Evolutionary conservation across 495 filamentous ascomycete species (phyloP).

Genomic region (Hypomontagnella submonticulosa): DNA sequence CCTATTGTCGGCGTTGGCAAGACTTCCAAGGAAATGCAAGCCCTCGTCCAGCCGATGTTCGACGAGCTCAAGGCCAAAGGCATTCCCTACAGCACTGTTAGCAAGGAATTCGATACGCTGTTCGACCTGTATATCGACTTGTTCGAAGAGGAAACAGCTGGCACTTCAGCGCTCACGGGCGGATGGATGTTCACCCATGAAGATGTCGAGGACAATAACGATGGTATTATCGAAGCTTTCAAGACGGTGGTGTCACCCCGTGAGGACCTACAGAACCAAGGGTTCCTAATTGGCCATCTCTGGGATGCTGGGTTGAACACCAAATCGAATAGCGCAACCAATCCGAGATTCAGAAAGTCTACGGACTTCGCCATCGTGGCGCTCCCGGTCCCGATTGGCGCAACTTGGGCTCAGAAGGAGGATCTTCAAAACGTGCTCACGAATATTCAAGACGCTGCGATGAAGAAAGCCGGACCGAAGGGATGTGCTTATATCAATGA

Average conservation of each 20-base stretch:
- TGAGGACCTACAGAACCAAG: slow-evolving; percentile 43
- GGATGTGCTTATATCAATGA: slow-evolving; percentile 59
- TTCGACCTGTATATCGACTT: slow-evolving; percentile 60
- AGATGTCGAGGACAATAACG: slow-evolving; percentile 56
- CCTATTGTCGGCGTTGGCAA: slow-evolving; percentile 60
- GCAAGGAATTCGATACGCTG: slow-evolving; percentile 54
- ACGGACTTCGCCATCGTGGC: slow-evolving; percentile 62
- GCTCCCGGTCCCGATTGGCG: slow-evolving; percentile 46
- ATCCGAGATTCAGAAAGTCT: slow-evolving; percentile 57
- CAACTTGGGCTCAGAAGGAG: slow-evolving; percentile 51
- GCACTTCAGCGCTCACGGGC: slow-evolving; percentile 56
- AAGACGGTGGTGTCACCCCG: slow-evolving; percentile 44
- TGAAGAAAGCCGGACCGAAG: slow-evolving; percentile 56
- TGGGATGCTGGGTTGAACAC: slow-evolving; percentile 58
- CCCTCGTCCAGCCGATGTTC: slow-evolving; percentile 58
- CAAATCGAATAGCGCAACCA: slow-evolving; percentile 48
- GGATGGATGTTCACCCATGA: slow-evolving; percentile 57
- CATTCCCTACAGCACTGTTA: slow-evolving; percentile 48
- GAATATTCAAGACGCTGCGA: slow-evolving; percentile 56
- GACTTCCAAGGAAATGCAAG: slow-evolving; percentile 52
- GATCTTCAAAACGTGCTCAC: slow-evolving; percentile 54
- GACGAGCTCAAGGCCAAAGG: slow-evolving; percentile 54
- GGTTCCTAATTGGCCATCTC: slow-evolving; percentile 62
- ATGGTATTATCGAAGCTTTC: slow-evolving; percentile 55
- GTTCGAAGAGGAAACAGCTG: slow-evolving; percentile 59